Base-by-base conservation (phyloP, 768 basidiomycete genomes). In the Chiua virens region DNA sequence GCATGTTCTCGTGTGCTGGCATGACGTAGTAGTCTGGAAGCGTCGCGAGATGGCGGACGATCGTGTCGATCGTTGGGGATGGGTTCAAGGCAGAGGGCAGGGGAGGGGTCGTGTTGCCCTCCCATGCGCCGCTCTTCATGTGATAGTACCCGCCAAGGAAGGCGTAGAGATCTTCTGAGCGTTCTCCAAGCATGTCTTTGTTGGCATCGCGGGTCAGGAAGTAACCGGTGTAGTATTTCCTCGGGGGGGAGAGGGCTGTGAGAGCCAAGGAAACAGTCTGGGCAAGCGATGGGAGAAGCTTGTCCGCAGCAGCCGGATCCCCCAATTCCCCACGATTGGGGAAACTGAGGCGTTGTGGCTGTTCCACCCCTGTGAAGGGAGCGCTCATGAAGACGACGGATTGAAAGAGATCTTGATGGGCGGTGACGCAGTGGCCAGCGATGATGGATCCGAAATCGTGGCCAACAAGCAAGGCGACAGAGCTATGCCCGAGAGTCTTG, bases 1-100 rank as follows among this genome's bases (percentile, higher is more conserved):
- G 76, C 83, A 85, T 85, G 41, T 71, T 77, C 34, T 74, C 68
- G n/a, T 73, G 54, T 10, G 73, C 61, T 20, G 74, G 78, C 82
- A 86, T 85, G 61, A 84, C 69, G 59, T 86, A 85, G 71, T 85
- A 85, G 15, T 72, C 71, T 8, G 85, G 83, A 23, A 86, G 55
- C 4, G 59, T 60, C 3, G 75, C 70, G 32, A 81, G 63, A 41
- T 73, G 66, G 18, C 53, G 45, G 0, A 71, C 66, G 47, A 67
- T 58, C 39, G 52, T 48, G 18, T 54, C 40, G 38, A 70, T 61
- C 41, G 58, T 54, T 14, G 56, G 53, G 1, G 64, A 53, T 27
- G 55, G 46, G 21, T 43, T 34, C 17, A 70, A 69, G 11, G 66
- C 52, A 5, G 61, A 60, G 1, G 68, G 60, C 20, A 83, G 66